Conservation (phyloP, 2,329 filamentous ascomycete species). For the Cylindrodendrum hubeiense region DNA sequence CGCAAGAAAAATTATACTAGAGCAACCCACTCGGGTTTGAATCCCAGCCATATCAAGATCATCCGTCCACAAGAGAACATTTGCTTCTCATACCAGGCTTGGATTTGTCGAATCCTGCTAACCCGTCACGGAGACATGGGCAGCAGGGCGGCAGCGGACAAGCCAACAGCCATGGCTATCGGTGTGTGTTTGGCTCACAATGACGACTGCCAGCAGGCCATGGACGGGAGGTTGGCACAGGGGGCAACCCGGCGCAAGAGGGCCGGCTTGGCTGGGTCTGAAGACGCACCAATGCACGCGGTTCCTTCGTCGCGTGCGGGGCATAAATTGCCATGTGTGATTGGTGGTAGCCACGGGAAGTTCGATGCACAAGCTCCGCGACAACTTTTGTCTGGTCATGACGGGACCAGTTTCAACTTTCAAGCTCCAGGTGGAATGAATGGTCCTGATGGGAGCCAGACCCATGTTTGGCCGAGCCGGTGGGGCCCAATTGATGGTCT, state of each 20-base stretch:
- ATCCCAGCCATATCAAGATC: too few species aligned
- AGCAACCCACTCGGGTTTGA: too few species aligned
- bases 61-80: too few species aligned
- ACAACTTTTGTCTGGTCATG: conserved; percentile 29
- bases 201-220: conserved; percentile 9
- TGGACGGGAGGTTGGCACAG: conserved; percentile 17
- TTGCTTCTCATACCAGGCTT: too few species aligned
- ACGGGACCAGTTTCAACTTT: conserved; percentile 32
- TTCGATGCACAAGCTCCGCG: conserved; percentile 26
- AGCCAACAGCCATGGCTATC: conserved; percentile 1
- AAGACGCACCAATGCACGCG: not conserved
- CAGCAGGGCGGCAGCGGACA: not conserved
- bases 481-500: conserved; percentile 6
- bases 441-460: conserved; percentile 14
- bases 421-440: conserved; percentile 25
- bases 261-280: not conserved
- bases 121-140: too few species aligned
- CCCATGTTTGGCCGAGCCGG: conserved; percentile 12
- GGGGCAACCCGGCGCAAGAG: conserved; percentile 10
- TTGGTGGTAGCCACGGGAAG: conserved; percentile 35
- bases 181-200: conserved; percentile 11
- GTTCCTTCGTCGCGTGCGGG: conserved; percentile 28
- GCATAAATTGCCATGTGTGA: conserved; percentile 26
- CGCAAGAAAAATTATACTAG: too few species aligned
- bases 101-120: too few species aligned